Conservation (phyloP, 2,329 filamentous ascomycete genomes). For the Zymoseptoria crescenta region DNA sequence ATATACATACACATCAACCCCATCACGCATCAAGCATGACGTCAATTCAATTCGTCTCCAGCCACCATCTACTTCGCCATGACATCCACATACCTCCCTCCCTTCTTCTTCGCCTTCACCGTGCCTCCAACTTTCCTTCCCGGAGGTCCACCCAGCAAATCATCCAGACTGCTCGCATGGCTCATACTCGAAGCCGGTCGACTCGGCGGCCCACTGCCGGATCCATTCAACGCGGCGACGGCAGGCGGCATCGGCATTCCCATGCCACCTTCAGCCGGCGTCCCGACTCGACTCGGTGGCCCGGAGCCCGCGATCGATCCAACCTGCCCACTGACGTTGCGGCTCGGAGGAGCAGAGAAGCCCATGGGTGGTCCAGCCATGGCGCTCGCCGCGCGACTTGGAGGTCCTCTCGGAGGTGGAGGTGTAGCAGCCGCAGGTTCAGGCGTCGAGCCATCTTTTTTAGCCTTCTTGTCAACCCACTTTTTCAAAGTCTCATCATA, state of each 20-base stretch:
- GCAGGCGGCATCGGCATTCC: slow-evolving; percentile 7
- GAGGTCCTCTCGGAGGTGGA: slow-evolving; percentile 56
- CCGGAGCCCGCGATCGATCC: slow-evolving; percentile 11
- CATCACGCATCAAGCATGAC: not conserved
- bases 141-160: slow-evolving; percentile 66
- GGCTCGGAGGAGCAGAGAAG: not conserved
- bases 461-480: slow-evolving; percentile 88
- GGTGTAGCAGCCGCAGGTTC: slow-evolving; percentile 48
- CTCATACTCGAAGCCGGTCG: slow-evolving; percentile 75
- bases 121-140: slow-evolving; percentile 53
- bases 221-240: slow-evolving; percentile 21
- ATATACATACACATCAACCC: not conserved
- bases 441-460: slow-evolving; percentile 36
- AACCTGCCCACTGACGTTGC: not conserved
- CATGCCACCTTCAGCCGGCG: slow-evolving; percentile 20
- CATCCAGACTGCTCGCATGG: slow-evolving; percentile 90
- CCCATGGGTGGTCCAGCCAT: not conserved
- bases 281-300: slow-evolving; percentile 25
- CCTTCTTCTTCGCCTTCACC: slow-evolving; percentile 65
- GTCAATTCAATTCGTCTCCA: not conserved
- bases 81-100: slow-evolving; percentile 87
- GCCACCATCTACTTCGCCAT: slow-evolving; percentile 58
- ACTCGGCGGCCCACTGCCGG: slow-evolving; percentile 40
- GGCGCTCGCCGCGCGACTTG: slow-evolving; percentile 5
- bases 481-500: slow-evolving; percentile 95